Base-by-base conservation (phyloP, 768 basidiomycete genomes). In the Paxillus rubicundulus region DNA sequence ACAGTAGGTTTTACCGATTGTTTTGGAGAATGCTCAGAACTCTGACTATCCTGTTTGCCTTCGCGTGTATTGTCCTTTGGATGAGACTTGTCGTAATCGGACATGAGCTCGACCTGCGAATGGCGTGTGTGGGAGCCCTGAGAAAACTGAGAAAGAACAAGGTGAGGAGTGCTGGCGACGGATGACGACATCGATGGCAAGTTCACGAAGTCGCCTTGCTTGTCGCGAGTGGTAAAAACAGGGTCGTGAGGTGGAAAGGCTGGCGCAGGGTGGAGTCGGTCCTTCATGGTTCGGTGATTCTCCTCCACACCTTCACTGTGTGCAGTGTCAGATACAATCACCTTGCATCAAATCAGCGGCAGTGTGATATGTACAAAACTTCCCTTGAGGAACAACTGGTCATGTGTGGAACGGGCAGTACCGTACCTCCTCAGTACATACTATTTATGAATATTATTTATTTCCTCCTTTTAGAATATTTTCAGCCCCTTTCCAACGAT, bases 1-100 rank as follows among this genome's bases (percentile, higher is more conserved):
- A 84, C 84, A 32, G 72, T 63, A 13, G 72, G 76, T 44, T 71
- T 73, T 20, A 51, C 52, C n/a, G 53, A 21, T 12, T 54, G 58
- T 21, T 40, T 56, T 24, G 43, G 54, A 43, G 58, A 52, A 27
- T 33, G 42, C 9, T 45, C n/a, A 5, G 62, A 54, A 18, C 41
- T 37, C 18, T 55, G 50, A 34, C 58, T 60, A 44, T 52, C 47
- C 32, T 59, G 53, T 30, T 50, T 52, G 40, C n/a, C 8, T 30
- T 50, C 34, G 39, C 16, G 42, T 17, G 40, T 14, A 38, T 52
- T n/a, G 30, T n/a, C 36, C 20, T 37, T 40, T 3, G 39, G 4
- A n/a, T 28, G 47, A 39, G 17, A 21, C 44, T 56, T 58, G 16
- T 58, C 56, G 49, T 64, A 52, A 18, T 57, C 51, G 20, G 54